A percentile compares a stretch with the other conserved stretches of the same genome.
phyloP scores from a whole-genome alignment of 2,329 filamentous ascomycete species.

The Daldinia sp. region DNA sequence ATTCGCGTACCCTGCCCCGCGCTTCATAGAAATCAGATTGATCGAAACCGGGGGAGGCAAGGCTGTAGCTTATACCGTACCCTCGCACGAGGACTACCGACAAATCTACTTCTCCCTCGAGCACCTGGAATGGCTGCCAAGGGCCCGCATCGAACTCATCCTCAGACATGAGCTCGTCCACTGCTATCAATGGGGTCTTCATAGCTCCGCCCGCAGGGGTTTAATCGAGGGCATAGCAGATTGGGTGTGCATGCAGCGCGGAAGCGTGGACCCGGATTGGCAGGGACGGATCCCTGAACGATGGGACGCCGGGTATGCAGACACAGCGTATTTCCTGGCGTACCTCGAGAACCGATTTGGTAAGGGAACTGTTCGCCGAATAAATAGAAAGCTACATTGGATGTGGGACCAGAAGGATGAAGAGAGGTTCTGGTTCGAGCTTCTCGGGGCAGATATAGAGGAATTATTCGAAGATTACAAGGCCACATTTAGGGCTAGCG shows the following conservation, averaged over 20 bases:
- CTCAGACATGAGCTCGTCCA: slow-evolving; percentile 98
- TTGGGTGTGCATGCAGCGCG: slow-evolving; percentile 82
- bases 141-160: too few relatives aligned
- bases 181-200: slow-evolving; percentile 85
- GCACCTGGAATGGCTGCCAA: too few relatives aligned
- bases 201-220: slow-evolving; percentile 71
- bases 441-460: slow-evolving; percentile 72
- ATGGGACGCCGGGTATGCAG: slow-evolving; percentile 93
- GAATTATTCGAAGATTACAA: slow-evolving; percentile 80
- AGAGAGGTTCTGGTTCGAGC: slow-evolving; percentile 72
- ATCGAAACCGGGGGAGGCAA: too few relatives aligned
- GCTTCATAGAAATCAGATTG: too few relatives aligned
- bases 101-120: slow-evolving; percentile 87
- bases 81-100: slow-evolving; percentile 87
- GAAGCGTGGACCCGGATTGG: slow-evolving; percentile 85
- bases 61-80: too few relatives aligned
- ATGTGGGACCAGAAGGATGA: slow-evolving; percentile 69
- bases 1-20: slow-evolving; percentile 50
- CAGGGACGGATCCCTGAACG: slow-evolving; percentile 52
- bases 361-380: slow-evolving; percentile 63
- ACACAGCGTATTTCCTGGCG: slow-evolving; percentile 89
- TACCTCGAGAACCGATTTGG: slow-evolving; percentile 78
- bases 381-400: slow-evolving; percentile 77
- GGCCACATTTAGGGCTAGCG: slow-evolving; percentile 41
- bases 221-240: slow-evolving; percentile 92